Percentiles rank a stretch among this genome's conserved stretches.
phyloP scores from a whole-genome alignment of 306 rosid genomes.

The Mimosa pudica region DNA sequence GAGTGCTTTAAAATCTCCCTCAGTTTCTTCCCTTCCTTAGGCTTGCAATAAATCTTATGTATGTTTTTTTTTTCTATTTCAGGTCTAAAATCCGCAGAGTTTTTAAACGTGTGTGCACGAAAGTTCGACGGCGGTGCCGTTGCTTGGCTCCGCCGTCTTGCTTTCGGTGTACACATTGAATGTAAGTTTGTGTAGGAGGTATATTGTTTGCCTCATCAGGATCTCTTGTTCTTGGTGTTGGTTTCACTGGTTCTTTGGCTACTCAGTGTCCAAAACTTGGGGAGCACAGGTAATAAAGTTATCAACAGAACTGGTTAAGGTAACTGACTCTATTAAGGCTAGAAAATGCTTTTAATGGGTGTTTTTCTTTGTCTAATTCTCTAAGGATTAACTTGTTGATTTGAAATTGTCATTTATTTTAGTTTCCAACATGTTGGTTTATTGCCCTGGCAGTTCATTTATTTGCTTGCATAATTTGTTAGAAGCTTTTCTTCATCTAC shows the following conservation, averaged over 20 bases:
- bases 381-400: neutral
- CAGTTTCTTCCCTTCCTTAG: too few species aligned
- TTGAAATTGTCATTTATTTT: neutral
- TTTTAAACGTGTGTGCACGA: too few species aligned
- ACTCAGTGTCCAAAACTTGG: constrained; percentile 65
- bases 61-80: too few species aligned
- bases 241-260: constrained; percentile 84
- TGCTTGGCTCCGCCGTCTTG: too few species aligned
- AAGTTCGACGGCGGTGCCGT: too few species aligned
- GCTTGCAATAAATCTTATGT: too few species aligned
- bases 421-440: neutral
- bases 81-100: too few species aligned
- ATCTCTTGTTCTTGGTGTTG: constrained; percentile 84
- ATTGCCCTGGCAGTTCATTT: neutral
- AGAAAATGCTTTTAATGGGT: too few species aligned
- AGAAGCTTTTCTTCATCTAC: neutral
- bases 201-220: constrained; percentile 49
- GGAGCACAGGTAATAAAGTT: constrained; percentile 69
- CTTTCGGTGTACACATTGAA: too few species aligned
- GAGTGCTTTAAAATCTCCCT: too few species aligned
- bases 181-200: too few species aligned
- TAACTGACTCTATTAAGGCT: neutral
- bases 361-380: too few species aligned
- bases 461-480: constrained; percentile 5
- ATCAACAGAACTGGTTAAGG: constrained; percentile 16